phyloP scores from a whole-genome alignment of 179 eudicot genomes.

The Silene vulgaris region DNA sequence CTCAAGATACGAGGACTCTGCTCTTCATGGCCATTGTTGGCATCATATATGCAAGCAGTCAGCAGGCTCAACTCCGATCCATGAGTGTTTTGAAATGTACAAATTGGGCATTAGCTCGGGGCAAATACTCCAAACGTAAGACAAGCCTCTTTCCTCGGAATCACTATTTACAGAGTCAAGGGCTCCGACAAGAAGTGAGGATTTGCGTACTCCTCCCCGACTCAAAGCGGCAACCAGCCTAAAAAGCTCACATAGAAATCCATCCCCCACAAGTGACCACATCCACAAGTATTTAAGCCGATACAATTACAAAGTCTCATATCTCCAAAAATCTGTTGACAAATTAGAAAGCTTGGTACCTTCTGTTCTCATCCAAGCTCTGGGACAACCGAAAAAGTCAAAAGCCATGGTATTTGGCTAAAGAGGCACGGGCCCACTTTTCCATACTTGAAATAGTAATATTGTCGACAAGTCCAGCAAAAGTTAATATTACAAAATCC shows the following conservation, averaged over 20 bases:
- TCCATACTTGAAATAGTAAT: background rate
- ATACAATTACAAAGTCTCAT: constrained; percentile 21
- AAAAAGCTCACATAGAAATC: constrained; percentile 14
- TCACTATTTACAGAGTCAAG: constrained; percentile 31
- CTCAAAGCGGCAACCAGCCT: constrained; percentile 18
- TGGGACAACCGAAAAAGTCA: background rate
- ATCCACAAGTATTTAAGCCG: constrained; percentile 14
- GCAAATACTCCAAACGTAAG: constrained; percentile 9
- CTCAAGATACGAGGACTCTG: constrained; percentile 8
- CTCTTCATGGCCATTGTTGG: constrained; percentile 7
- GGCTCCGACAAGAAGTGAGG: background rate
- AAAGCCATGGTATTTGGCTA: constrained; percentile 10
- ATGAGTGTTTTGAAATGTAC: constrained; percentile 25
- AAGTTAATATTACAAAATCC: constrained; percentile 58
- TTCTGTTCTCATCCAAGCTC: constrained; percentile 5
- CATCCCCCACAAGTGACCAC: constrained; percentile 14
- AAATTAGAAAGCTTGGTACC: constrained; percentile 3
- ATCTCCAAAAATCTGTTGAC: constrained; percentile 21
- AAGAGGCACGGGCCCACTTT: constrained; percentile 17
- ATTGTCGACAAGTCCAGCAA: background rate
- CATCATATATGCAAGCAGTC: constrained; percentile 13
- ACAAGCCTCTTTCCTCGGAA: constrained; percentile 16
- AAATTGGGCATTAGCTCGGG: constrained; percentile 19
- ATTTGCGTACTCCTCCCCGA: constrained; percentile 5
- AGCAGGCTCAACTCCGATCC: constrained; percentile 7